Evolutionary conservation across 441 rosid species (phyloP), one percentile per base, ranked within the genome.

Genomic region (Lagerstroemia fauriei): DNA sequence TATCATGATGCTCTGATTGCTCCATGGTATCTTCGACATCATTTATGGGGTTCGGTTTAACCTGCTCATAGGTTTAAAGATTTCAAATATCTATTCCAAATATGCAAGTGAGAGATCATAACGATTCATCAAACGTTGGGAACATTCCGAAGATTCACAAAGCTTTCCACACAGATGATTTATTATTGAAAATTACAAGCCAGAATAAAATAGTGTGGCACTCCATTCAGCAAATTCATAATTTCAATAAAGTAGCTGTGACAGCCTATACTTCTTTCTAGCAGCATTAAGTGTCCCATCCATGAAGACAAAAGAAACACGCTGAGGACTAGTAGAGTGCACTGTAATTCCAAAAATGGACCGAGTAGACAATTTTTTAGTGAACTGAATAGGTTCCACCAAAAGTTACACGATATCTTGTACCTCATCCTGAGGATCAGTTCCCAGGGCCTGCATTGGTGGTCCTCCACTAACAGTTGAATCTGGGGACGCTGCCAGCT

Each of bases 1-100:
- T n/a, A 29, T 10, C 41, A 2, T n/a, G 71, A 66, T 12, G 38
- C 34, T 14, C 71, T 31, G 29, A 66, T 66, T 66, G 18, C 38
- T 66, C 71, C 71, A 66, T 66, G 71, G 71, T 29, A 27, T 66
- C 71, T 31, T 66, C 71, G 11, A 66, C 11, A 29, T 66, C 71
- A 66, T 27, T 66, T 29, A 31, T 16, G 4, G 20, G 18, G 29
- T 66, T 31, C 10, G 7, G 13, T 66, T 27, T 66, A 66, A 14
- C 71, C 71, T 66, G 71, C 71, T 66, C 34, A 66, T 11, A 27
- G 71, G 32, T 7, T 66, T 66, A 14, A 29, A 0, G 41, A 31
- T 66, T 66, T 66, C 71, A 66, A 31, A 66, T 66, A 66, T 66
- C 71, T 12, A 66, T 4, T 61, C 20, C 41, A 66, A 31, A 66